Conservation (phyloP, 2,329 filamentous ascomycete genomes). For the Scytalidium sp. region DNA sequence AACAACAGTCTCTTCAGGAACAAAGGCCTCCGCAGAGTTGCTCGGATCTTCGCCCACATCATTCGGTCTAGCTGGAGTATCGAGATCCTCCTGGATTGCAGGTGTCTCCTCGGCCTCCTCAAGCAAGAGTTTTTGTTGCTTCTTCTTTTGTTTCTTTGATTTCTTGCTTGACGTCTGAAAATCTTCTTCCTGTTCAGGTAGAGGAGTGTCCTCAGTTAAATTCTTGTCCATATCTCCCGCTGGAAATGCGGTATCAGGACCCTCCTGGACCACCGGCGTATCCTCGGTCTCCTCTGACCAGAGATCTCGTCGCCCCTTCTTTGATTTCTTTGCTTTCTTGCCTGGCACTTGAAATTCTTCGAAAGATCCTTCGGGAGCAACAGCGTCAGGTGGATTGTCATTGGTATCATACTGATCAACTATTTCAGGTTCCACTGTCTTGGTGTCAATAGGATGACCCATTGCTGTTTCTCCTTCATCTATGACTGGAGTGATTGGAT, state of each 20-base stretch:
- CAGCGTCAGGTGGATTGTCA: too few species aligned
- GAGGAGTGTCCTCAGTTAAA: not conserved
- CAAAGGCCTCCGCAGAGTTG: not conserved
- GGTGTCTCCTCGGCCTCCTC: too few species aligned
- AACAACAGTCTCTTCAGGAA: not conserved
- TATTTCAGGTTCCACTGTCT: too few species aligned
- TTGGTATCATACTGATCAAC: too few species aligned
- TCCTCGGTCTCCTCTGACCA: too few species aligned
- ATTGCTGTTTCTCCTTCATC: constrained; percentile 19
- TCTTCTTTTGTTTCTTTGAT: constrained; percentile 39
- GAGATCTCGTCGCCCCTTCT: constrained; percentile 9
- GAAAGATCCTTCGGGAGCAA: constrained; percentile 10
- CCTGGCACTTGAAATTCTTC: constrained; percentile 13
- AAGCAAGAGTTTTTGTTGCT: constrained; percentile 1
- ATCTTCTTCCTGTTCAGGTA: too few species aligned
- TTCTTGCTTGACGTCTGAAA: constrained; percentile 32
- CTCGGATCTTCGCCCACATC: too few species aligned
- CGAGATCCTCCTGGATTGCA: too few species aligned
- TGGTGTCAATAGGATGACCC: not conserved
- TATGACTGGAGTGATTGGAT: not conserved
- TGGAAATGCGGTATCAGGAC: too few species aligned
- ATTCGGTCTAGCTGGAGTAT: too few species aligned
- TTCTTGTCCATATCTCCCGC: too few species aligned
- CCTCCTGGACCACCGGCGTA: too few species aligned
- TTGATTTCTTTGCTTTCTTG: constrained; percentile 45